phyloP scores from a whole-genome alignment of 257 asterid species.

The Penstemon eatonii region DNA sequence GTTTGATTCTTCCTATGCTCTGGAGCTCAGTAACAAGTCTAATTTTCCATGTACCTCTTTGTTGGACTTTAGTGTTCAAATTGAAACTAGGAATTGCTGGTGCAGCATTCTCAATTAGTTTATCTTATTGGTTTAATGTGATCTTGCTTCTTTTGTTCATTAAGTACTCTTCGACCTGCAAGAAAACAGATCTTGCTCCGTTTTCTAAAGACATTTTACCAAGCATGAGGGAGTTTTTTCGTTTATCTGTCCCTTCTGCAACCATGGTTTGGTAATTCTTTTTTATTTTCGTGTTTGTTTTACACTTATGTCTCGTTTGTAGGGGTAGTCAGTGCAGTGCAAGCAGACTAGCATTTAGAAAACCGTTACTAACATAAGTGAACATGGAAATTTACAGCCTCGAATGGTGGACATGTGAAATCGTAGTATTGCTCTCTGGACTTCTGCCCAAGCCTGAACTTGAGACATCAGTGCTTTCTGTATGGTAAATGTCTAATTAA shows the following conservation, averaged over 20 bases:
- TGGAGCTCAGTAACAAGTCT: conserved; percentile 43
- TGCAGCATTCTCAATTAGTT: conserved; percentile 46
- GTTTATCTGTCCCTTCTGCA: conserved; percentile 44
- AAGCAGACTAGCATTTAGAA: no score
- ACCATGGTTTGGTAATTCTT: conserved; percentile 46
- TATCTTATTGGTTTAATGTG: conserved; percentile 51
- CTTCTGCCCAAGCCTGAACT: conserved; percentile 64
- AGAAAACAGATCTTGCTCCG: conserved; percentile 24
- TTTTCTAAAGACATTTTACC: conserved; percentile 28
- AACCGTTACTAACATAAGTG: not conserved
- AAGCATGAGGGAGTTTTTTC: conserved; percentile 38
- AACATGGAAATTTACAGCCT: conserved; percentile 32
- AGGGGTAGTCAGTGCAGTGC: not conserved
- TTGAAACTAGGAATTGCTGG: conserved; percentile 37
- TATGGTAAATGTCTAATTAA: conserved; percentile 33
- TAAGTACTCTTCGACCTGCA: conserved; percentile 40
- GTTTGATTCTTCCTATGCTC: conserved; percentile 48
- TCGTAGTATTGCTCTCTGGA: conserved; percentile 52
- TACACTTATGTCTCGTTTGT: not conserved
- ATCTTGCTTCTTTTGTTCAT: conserved; percentile 33
- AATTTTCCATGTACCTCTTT: conserved; percentile 44
- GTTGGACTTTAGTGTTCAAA: conserved; percentile 48
- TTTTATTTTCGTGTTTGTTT: not conserved
- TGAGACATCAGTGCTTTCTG: conserved; percentile 55
- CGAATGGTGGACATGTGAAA: conserved; percentile 63